phyloP scores from a whole-genome alignment of 169 alveolate species.

The Eimeria sp. region DNA sequence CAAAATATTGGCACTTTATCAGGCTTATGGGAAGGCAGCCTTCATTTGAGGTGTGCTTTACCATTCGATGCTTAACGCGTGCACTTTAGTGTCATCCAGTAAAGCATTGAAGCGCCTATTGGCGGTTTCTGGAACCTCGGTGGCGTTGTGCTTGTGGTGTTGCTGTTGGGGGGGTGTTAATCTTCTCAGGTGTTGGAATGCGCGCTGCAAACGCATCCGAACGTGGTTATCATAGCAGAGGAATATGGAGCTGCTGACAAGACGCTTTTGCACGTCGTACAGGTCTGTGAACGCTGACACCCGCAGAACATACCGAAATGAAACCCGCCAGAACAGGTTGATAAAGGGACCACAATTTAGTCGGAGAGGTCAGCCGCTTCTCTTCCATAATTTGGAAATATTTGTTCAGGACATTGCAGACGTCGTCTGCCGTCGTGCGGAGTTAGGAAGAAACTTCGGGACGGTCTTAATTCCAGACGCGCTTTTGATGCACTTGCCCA shows the following conservation, averaged over 20 bases:
- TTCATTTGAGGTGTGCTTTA: slow-evolving; percentile 86
- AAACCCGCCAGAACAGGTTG: neutral
- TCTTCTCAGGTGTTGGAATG: slow-evolving; percentile 92
- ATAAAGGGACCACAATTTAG: neutral
- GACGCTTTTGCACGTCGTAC: slow-evolving; percentile 96
- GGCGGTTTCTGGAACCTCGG: neutral
- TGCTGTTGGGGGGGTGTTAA: neutral
- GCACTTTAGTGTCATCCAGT: neutral
- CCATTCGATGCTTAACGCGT: neutral
- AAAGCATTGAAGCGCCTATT: neutral
- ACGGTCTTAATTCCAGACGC: slow-evolving; percentile 99
- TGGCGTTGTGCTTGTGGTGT: neutral
- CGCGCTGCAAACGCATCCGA: slow-evolving; percentile 99
- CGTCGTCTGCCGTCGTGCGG: slow-evolving; percentile 97
- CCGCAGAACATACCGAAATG: neutral
- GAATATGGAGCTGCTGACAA: slow-evolving; percentile 97
- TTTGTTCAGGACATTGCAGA: slow-evolving; percentile 95
- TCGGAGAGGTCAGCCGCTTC: neutral
- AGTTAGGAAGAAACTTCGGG: slow-evolving; percentile 97
- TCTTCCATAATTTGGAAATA: neutral
- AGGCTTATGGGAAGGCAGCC: slow-evolving; percentile 98
- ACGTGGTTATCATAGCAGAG: slow-evolving; percentile 97
- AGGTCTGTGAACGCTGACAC: slow-evolving; percentile 21
- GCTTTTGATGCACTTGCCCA: slow-evolving; percentile 95
- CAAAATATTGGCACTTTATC: slow-evolving; percentile 99